These are phyloP conservation scores for Camellia sinensis DNA, from an alignment of 148 eudicot species.

Conservation along the genomic window DNA sequence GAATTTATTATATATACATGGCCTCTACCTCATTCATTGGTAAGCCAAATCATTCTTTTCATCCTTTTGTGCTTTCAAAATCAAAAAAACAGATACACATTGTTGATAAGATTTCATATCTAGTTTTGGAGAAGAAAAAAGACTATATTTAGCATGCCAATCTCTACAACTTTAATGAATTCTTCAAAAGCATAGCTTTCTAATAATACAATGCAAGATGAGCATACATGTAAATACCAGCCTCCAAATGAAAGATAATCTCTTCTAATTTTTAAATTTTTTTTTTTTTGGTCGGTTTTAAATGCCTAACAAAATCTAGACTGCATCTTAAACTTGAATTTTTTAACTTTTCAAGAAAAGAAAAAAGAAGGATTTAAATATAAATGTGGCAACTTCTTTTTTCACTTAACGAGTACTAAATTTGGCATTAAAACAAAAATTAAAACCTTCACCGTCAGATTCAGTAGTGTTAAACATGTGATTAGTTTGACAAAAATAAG, in stretches of 20 bases:
- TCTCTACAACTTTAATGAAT: background rate
- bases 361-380: background rate
- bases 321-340: background rate
- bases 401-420: background rate
- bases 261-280: background rate
- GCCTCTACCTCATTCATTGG: too few species aligned
- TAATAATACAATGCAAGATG: background rate
- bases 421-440: too few species aligned
- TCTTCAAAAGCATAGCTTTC: background rate
- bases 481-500: constrained; percentile 4
- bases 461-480: background rate
- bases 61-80: background rate
- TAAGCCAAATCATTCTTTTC: too few species aligned
- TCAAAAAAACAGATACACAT: background rate
- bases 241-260: background rate
- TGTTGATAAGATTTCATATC: background rate
- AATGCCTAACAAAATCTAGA: background rate
- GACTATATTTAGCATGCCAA: constrained; percentile 7
- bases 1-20: too few species aligned
- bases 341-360: background rate
- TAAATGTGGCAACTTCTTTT: background rate
- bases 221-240: background rate
- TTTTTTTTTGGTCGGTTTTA: background rate
- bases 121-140: background rate
- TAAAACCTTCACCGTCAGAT: background rate